Conservation (phyloP, 1,284 basidiomycete species). For the Golubevia pallescens region DNA sequence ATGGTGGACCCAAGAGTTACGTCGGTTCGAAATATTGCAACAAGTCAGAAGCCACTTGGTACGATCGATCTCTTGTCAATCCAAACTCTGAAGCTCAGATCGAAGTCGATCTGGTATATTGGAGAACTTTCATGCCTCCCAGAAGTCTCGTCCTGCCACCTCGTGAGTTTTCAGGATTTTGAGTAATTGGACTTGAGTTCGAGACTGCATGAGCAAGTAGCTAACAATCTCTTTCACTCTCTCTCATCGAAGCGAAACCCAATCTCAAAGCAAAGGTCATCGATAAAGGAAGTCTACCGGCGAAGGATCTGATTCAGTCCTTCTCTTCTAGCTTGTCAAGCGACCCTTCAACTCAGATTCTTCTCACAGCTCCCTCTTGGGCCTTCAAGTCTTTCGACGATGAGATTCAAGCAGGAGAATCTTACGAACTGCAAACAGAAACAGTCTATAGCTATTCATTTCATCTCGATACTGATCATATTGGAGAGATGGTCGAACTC, state of each 20-base stretch:
- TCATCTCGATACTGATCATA: not conserved
- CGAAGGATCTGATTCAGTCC: no score
- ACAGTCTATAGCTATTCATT: not conserved
- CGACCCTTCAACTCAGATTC: no score
- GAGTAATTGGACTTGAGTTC: no score
- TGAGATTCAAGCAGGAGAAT: not conserved
- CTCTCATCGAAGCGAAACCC: no score
- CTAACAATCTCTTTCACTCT: no score
- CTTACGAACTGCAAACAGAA: not conserved
- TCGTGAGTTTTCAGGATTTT: not conserved
- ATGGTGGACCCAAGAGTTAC: no score
- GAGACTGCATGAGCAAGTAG: no score
- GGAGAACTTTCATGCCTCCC: constrained; percentile 29
- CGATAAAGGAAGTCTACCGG: no score
- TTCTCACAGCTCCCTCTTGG: no score
- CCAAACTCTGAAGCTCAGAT: not conserved
- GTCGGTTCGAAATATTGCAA: not conserved
- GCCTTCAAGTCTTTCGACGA: no score
- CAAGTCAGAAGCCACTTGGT: not conserved
- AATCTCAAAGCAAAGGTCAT: no score
- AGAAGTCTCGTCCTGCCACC: constrained; percentile 19
- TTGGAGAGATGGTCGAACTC: not conserved
- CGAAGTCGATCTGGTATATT: constrained; percentile 13
- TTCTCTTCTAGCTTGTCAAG: no score
- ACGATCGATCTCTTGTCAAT: not conserved